Evolutionary conservation across 441 rosid genomes (phyloP).

Genomic region (Eutrema salsugineum): DNA sequence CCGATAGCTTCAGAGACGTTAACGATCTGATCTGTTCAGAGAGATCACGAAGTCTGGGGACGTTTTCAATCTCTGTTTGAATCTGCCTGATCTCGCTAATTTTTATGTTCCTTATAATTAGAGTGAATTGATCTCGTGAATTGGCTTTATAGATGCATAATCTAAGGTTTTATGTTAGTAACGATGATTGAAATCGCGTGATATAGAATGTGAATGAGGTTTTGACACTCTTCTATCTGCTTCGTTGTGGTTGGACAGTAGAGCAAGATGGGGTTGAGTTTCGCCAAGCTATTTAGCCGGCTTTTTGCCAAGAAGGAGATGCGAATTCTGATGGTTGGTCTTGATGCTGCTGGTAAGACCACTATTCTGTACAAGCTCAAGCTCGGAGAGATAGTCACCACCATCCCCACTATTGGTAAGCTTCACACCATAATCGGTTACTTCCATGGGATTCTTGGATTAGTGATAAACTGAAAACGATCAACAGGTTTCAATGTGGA

Average conservation of each 20-base stretch:
- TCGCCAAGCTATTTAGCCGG: conserved; percentile 74
- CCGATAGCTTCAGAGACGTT: neutral
- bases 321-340: conserved; percentile 92
- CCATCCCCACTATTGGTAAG: conserved; percentile 82
- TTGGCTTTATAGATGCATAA: neutral
- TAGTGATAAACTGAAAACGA: neutral
- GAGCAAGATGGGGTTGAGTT: conserved; percentile 63
- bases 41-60: neutral
- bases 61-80: neutral
- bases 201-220: neutral
- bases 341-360: conserved; percentile 95
- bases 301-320: conserved; percentile 88
- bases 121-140: neutral
- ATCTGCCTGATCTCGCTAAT: conserved; percentile 29
- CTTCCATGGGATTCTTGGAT: neutral
- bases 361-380: conserved; percentile 84
- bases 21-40: neutral
- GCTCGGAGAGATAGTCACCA: conserved; percentile 89
- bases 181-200: neutral
- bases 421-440: neutral
- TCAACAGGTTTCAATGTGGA: conserved; percentile 76
- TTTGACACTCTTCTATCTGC: neutral
- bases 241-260: neutral
- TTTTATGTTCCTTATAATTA: neutral
- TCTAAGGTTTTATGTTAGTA: neutral